Percentiles rank a stretch among this genome's conserved stretches.
Evolutionary conservation across 2,329 filamentous ascomycete species (phyloP).

Genomic region (Paraphoma sp.): DNA sequence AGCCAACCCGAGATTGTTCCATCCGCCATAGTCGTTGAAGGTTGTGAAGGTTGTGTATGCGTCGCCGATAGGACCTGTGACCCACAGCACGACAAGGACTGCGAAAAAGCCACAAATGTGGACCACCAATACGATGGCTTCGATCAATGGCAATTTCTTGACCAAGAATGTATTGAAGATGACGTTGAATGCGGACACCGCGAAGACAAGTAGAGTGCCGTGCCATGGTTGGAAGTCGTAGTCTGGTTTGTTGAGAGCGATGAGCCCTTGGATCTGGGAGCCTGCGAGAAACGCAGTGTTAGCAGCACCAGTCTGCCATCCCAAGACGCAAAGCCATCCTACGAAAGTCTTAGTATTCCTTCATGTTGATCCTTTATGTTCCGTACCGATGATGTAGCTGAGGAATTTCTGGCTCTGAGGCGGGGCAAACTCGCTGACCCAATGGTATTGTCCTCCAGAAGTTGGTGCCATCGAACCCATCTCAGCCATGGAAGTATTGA

Average conservation of each 20-base stretch:
- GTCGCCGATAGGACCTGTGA: conserved; percentile 34
- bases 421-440: conserved; percentile 41
- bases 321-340: conserved; percentile 49
- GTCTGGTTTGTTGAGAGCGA: conserved; percentile 46
- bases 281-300: conserved; percentile 21
- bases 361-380: background rate
- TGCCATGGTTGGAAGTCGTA: conserved; percentile 54
- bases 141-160: conserved; percentile 43
- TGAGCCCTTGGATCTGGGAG: conserved; percentile 43
- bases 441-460: conserved; percentile 25
- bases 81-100: conserved; percentile 46
- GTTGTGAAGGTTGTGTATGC: conserved; percentile 51
- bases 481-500: conserved; percentile 32
- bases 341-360: conserved; percentile 2
- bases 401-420: conserved; percentile 13
- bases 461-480: conserved; percentile 42
- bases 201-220: conserved; percentile 50
- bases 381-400: conserved; percentile 5
- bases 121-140: conserved; percentile 47
- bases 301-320: conserved; percentile 45
- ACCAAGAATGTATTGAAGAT: conserved; percentile 50
- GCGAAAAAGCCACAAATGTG: conserved; percentile 60
- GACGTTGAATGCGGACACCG: conserved; percentile 35
- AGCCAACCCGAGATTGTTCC: conserved; percentile 49
- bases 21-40: conserved; percentile 54